A percentile compares a stretch with the other conserved stretches of the same genome.
phyloP scores from a whole-genome alignment of 805 yeast species.

The Yamadazyma scolyti region DNA sequence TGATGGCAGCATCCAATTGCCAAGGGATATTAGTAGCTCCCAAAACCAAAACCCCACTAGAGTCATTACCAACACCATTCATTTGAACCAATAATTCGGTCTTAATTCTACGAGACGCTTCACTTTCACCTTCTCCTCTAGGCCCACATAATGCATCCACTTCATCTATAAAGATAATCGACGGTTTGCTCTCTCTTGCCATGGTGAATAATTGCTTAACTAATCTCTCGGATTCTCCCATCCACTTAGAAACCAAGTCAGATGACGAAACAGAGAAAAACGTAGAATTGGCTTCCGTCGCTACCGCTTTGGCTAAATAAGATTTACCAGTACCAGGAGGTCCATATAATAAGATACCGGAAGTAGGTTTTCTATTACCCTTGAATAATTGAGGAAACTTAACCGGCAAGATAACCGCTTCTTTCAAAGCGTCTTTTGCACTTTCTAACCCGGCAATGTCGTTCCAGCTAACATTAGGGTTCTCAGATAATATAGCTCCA shows the following conservation, averaged over 20 bases:
- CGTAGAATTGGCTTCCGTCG: slow-evolving; percentile 96
- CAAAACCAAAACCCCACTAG: slow-evolving; percentile 85
- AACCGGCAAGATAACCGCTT: slow-evolving; percentile 95
- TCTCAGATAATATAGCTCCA: slow-evolving; percentile 87
- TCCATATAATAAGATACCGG: slow-evolving; percentile 72
- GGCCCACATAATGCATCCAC: slow-evolving; percentile 98
- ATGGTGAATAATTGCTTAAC: slow-evolving; percentile 91
- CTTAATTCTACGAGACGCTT: slow-evolving; percentile 92
- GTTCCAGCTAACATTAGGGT: slow-evolving; percentile 89
- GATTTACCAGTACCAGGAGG: slow-evolving; percentile 98
- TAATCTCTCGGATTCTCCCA: slow-evolving; percentile 97
- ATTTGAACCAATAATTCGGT: slow-evolving; percentile 95
- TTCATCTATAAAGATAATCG: slow-evolving; percentile 95
- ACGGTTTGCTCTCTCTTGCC: slow-evolving; percentile 96
- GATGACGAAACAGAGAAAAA: slow-evolving; percentile 95
- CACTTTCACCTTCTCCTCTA: slow-evolving; percentile 96
- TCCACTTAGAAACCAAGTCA: slow-evolving; percentile 96
- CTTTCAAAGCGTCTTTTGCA: slow-evolving; percentile 95
- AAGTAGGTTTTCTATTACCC: slow-evolving; percentile 89
- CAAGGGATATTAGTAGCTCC: slow-evolving; percentile 99
- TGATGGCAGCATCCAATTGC: slow-evolving; percentile 96
- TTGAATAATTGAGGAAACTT: slow-evolving; percentile 93
- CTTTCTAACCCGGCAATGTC: slow-evolving; percentile 95
- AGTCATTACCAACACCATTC: slow-evolving; percentile 98
- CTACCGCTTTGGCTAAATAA: slow-evolving; percentile 94